Conservation (phyloP, 1,284 basidiomycete genomes). For the Phlebopus sp. region DNA sequence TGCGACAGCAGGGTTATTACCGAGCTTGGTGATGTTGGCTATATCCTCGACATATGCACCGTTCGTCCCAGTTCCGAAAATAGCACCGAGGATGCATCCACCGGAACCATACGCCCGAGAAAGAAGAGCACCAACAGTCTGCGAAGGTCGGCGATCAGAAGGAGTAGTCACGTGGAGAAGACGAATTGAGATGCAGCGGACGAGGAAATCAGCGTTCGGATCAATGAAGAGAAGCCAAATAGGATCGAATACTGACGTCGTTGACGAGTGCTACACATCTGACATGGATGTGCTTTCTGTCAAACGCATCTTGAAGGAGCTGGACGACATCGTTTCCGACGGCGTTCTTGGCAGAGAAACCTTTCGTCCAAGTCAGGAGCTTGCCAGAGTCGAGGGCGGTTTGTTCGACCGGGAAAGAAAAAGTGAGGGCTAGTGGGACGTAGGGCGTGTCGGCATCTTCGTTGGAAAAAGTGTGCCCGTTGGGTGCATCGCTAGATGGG, state of each 20-base stretch:
- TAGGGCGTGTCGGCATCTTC: slow-evolving; percentile 43
- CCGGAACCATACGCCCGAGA: slow-evolving; percentile 91
- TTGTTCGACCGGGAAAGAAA: slow-evolving; percentile 97
- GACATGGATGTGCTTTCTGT: slow-evolving; percentile 92
- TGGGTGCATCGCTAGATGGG: slow-evolving; percentile 34
- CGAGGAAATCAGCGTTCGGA: background rate
- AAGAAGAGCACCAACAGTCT: slow-evolving; percentile 94
- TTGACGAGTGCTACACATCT: slow-evolving; percentile 94
- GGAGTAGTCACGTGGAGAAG: slow-evolving; percentile 2
- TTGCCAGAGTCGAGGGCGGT: slow-evolving; percentile 88
- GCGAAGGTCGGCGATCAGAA: slow-evolving; percentile 8
- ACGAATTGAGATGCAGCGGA: background rate
- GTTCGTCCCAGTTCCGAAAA: slow-evolving; percentile 98
- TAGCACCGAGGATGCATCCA: slow-evolving; percentile 85
- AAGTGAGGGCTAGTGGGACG: slow-evolving; percentile 88
- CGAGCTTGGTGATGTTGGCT: slow-evolving; percentile 81
- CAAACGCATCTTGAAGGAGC: slow-evolving; percentile 90
- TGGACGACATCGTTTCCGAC: slow-evolving; percentile 91
- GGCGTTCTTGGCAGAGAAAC: slow-evolving; percentile 88
- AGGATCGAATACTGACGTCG: slow-evolving; percentile 61
- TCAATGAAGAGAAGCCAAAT: slow-evolving; percentile 5
- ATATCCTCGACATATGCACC: slow-evolving; percentile 94
- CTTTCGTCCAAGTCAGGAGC: slow-evolving; percentile 97
- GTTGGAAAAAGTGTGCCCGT: slow-evolving; percentile 23
- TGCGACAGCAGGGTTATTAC: slow-evolving; percentile 54